Evolutionary conservation across 1,139 yeast species (phyloP).

Genomic region (Blastobotrys niveus): DNA sequence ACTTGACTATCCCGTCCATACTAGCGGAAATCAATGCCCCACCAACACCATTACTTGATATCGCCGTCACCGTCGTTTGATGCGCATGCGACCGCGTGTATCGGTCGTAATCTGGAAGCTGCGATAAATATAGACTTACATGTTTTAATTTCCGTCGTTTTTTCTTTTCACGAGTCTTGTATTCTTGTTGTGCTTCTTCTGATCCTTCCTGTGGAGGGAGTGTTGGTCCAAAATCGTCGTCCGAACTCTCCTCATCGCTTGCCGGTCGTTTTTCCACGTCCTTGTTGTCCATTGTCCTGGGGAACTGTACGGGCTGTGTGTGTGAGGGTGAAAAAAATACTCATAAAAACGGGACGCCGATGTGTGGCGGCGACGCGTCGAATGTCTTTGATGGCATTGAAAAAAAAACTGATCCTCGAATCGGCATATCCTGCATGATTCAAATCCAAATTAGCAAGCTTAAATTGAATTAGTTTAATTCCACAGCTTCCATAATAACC

Average conservation of each 20-base stretch:
- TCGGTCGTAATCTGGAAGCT: conserved; percentile 25
- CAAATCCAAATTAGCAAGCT: too few species aligned
- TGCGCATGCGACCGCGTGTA: conserved; percentile 34
- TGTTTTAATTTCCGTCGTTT: conserved; percentile 12
- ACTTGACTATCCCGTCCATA: conserved; percentile 40
- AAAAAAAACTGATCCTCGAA: too few species aligned
- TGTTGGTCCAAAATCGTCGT: conserved; percentile 23
- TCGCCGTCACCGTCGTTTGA: conserved; percentile 22
- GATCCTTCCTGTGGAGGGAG: conserved; percentile 16
- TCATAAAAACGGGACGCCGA: too few species aligned
- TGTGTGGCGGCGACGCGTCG: too few species aligned
- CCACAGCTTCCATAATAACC: too few species aligned
- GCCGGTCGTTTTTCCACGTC: too few species aligned
- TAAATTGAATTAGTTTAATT: too few species aligned
- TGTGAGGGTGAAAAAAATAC: too few species aligned
- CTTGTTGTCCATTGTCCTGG: too few species aligned
- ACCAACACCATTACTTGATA: conserved; percentile 18
- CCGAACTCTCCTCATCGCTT: conserved; percentile 7
- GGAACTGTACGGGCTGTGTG: too few species aligned
- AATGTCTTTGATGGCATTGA: too few species aligned
- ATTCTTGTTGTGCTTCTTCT: background rate
- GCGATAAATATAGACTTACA: conserved; percentile 2
- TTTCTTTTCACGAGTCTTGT: conserved; percentile 13
- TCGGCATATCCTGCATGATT: too few species aligned
- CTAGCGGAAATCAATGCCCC: conserved; percentile 35